Evolutionary conservation across 257 asterid genomes (phyloP), one percentile per base, ranked within the genome.

Genomic region (Paraleonurus japonicus): DNA sequence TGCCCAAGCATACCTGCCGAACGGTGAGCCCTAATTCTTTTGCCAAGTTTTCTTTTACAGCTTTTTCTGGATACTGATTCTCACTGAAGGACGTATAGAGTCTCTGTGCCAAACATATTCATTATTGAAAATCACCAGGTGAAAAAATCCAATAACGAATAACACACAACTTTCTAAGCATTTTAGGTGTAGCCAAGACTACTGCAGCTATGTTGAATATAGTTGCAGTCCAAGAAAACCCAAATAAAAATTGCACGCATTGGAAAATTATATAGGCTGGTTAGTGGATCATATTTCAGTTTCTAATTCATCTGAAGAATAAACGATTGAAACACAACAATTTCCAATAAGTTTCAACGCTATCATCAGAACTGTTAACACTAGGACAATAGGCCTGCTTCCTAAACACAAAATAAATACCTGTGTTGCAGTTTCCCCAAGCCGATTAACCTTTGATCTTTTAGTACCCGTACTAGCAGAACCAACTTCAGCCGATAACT

Each of bases 31-130:
- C 94, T 48, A 88, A 78, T 78, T 95, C 97, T 61, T 75, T 82
- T 5, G 97, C 96, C 82, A 95, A 53, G 41, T 82, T 81, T 66
- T 83, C 97, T 76, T 84, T 95, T 68, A 23, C 87, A 12, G 66
- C 79, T 67, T 75, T 85, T 41, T 85, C 84, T 8, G 98, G 99
- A 76, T 92, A 92, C 47, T 89, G 91, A 80, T 95, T 87, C 83
- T 84, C 85, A 72, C 54, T 83, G 85, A 89, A 95, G 76, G 85
- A 87, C 68, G 84, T 87, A 47, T 71, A 65, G 47, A 95, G 95
- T 77, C 84, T 85, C 99, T 94, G 96, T 83, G 81, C 57, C 69
- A 85, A 41, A 75, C 23, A 75, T 17, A 70, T 70, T 54, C 60
- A 72, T 78, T 33, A 72, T 67, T 16, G 23, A 45, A 67, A 73